Percentiles rank a stretch among this genome's conserved stretches.
Conservation (phyloP, 805 yeast genomes). For the Metschnikowia gruessii region DNA sequence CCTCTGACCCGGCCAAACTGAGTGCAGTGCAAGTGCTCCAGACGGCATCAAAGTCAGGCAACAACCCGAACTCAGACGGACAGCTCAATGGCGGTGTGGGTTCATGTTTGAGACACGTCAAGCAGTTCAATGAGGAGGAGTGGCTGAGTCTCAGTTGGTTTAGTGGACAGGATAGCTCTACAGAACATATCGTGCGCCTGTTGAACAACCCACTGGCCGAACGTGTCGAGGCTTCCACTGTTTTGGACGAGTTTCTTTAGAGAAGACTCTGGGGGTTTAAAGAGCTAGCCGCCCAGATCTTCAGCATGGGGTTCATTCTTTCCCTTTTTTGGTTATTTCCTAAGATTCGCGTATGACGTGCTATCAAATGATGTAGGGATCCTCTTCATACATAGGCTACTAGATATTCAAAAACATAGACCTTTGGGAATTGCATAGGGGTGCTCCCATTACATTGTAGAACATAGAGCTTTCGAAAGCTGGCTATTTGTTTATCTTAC, state of each 20-base stretch:
- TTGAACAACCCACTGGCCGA: constrained; percentile 20
- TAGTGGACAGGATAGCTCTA: constrained; percentile 17
- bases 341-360: no score
- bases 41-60: constrained; percentile 34
- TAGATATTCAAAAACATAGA: no score
- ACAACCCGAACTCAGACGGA: constrained; percentile 24
- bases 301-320: no score
- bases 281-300: no score
- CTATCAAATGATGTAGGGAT: no score
- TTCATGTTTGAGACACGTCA: constrained; percentile 37
- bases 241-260: constrained; percentile 23
- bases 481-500: no score
- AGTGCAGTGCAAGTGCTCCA: constrained; percentile 41
- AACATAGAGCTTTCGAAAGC: no score
- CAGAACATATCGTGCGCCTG: constrained; percentile 16
- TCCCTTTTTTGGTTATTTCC: no score
- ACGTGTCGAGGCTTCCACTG: constrained; percentile 12
- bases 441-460: no score
- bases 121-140: constrained; percentile 40
- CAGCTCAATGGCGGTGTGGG: constrained; percentile 34
- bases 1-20: constrained; percentile 15
- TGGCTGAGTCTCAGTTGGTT: constrained; percentile 38
- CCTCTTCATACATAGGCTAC: no score
- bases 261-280: not conserved
- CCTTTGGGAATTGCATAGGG: no score